Evolutionary conservation across 192 early-diverging fungal genomes (phyloP).

Genomic region (Nowakowskiella sp.): DNA sequence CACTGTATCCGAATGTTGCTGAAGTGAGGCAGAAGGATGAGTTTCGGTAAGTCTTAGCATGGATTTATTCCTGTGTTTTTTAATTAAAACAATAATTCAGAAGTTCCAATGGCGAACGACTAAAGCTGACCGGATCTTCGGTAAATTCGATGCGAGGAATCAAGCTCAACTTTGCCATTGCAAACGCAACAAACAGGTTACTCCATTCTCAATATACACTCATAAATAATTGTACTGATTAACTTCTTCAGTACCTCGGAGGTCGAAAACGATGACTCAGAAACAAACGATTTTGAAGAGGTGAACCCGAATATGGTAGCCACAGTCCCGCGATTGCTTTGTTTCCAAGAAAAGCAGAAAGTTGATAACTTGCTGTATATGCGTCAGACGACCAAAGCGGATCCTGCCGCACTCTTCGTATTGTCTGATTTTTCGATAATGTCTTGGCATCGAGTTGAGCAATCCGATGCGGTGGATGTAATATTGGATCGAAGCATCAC

Average conservation of each 20-base stretch:
- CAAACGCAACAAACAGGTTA: no score
- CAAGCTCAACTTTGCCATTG: no score
- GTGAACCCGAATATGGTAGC: no score
- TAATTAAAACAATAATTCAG: no score
- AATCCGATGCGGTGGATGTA: slow-evolving; percentile 6
- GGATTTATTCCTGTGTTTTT: neutral
- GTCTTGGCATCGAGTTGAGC: neutral
- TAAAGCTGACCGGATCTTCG: slow-evolving; percentile 26
- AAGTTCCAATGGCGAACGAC: slow-evolving; percentile 12
- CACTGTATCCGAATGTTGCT: slow-evolving; percentile 41
- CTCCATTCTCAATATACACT: no score
- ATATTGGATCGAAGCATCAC: slow-evolving; percentile 20
- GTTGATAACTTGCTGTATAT: slow-evolving; percentile 33
- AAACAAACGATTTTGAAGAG: no score
- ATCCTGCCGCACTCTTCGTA: slow-evolving; percentile 25
- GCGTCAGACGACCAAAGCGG: slow-evolving; percentile 27
- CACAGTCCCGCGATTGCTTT: slow-evolving; percentile 26
- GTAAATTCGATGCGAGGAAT: slow-evolving; percentile 31
- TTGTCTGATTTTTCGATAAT: slow-evolving; percentile 2
- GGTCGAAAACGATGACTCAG: no score
- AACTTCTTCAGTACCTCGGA: no score
- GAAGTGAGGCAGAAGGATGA: slow-evolving; percentile 33
- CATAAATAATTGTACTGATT: no score
- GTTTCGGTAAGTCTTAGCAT: slow-evolving; percentile 23
- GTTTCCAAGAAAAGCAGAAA: slow-evolving; percentile 42